These are phyloP conservation scores for Penicillium hesseltinei DNA, from an alignment of 2,329 filamentous ascomycete species.

Conservation along the genomic window DNA sequence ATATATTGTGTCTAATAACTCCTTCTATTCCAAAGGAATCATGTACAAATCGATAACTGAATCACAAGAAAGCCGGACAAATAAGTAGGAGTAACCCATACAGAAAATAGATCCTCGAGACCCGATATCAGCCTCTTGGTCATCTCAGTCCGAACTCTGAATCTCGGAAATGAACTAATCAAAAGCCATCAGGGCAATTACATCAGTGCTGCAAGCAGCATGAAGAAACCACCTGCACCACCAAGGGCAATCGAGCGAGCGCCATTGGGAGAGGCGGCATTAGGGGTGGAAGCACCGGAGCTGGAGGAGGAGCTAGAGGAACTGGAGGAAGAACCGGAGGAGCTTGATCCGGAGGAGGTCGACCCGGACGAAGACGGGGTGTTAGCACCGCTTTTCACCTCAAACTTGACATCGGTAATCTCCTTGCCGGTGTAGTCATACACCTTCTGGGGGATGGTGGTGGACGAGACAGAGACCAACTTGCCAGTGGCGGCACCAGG, in stretches of 20 bases:
- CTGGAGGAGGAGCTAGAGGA: not conserved
- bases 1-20: not conserved
- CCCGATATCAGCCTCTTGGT: not conserved
- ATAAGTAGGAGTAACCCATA: not conserved
- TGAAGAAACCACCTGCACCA: conserved; percentile 28
- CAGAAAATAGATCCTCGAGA: not conserved
- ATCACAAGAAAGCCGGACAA: conserved; percentile 6
- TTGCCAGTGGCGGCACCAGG: conserved; percentile 62
- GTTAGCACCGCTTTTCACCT: conserved; percentile 53
- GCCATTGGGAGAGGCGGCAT: conserved; percentile 24
- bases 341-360: not conserved
- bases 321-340: not conserved
- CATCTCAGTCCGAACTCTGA: not conserved
- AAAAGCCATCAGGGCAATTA: conserved; percentile 15
- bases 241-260: conserved; percentile 24
- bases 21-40: conserved; percentile 5
- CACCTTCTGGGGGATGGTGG: conserved; percentile 58
- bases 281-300: conserved; percentile 3
- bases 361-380: conserved; percentile 38
- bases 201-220: conserved; percentile 29
- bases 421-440: conserved; percentile 54
- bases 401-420: conserved; percentile 64
- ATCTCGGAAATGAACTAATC: not conserved
- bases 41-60: conserved; percentile 10
- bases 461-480: conserved; percentile 60